Evolutionary conservation across 1,284 basidiomycete genomes (phyloP), one percentile per base, ranked within the genome.

Genomic region (Golubevia pallescens): DNA sequence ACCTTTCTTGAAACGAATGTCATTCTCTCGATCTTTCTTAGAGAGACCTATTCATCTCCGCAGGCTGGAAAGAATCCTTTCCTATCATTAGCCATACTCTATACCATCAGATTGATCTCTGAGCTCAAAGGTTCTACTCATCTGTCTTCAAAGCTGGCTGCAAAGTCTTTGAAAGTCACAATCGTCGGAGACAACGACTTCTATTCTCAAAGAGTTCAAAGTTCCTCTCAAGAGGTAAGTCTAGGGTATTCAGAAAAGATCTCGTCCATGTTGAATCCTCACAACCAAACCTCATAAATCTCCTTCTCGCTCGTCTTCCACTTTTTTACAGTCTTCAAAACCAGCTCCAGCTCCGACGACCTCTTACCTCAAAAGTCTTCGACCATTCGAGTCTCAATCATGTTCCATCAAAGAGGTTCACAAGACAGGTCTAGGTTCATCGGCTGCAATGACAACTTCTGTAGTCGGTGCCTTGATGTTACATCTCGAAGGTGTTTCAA

Each of bases 401-500:
- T 38, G 34, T 38, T 4, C 34, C 10, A 38, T 99, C 56, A 87
- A 89, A 0, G 88, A 93, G 58, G 95, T 97, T 7, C 95, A 98
- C 89, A 99, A 99, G 87, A 99, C 97, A 0, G 97, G 97, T 1
- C 90, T 99, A 54, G 97, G 97, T 32, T 97, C 95, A 2, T 97
- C 95, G 7, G 96, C 96, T 0, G 94, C 97, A 0, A 90, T 99
- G 78, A 97, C 97, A 80, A 97, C 97, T 0, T 97, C 95, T 42
- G 90, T 99, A 64, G 92, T 94, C 57, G 92, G 93, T 38, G 92
- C 91, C 2, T 88, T 99, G 24, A 89, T 98, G 21, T 86, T 94
- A 8, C 93, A 94, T 78, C 88, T 96, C 66, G 87, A 87, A 52
- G 88, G 91, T 58, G 90, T 94, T 70, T 86, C 89, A 34, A 71